Conservation (phyloP, 1,139 yeast species). For the Saccharomyces hybrid region DNA sequence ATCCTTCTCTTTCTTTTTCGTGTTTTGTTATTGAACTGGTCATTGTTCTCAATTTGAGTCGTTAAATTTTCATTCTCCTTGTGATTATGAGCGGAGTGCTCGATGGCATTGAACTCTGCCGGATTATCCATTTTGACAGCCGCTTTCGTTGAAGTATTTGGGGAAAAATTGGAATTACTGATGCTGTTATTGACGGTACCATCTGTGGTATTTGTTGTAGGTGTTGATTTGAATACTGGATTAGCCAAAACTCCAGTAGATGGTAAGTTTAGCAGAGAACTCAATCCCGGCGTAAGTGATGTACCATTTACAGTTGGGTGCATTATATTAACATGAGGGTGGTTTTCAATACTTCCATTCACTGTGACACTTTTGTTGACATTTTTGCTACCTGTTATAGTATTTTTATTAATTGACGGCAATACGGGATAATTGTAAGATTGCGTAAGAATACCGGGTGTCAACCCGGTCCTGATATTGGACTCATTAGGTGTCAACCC, state of each 20-base stretch:
- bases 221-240: conserved; percentile 7
- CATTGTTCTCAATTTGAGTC: neutral
- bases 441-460: conserved; percentile 37
- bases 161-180: neutral
- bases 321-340: neutral
- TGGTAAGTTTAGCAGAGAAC: conserved; percentile 25
- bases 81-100: neutral
- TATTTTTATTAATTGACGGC: conserved; percentile 35
- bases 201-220: conserved; percentile 32
- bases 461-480: conserved; percentile 54
- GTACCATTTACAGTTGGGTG: neutral
- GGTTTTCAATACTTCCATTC: conserved; percentile 2
- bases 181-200: neutral
- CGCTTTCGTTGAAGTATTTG: neutral
- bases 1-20: conserved; percentile 2
- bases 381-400: conserved; percentile 35
- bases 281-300: conserved; percentile 38
- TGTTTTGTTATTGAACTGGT: neutral
- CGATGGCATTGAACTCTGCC: neutral
- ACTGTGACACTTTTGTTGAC: conserved; percentile 11
- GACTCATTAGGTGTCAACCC: conserved; percentile 70
- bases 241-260: neutral
- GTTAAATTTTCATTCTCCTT: neutral
- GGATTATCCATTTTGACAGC: neutral
- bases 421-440: conserved; percentile 23